A percentile compares a stretch with the other conserved stretches of the same genome.
phyloP scores from a whole-genome alignment of 768 basidiomycete species.

The Termitomyces sp. region DNA sequence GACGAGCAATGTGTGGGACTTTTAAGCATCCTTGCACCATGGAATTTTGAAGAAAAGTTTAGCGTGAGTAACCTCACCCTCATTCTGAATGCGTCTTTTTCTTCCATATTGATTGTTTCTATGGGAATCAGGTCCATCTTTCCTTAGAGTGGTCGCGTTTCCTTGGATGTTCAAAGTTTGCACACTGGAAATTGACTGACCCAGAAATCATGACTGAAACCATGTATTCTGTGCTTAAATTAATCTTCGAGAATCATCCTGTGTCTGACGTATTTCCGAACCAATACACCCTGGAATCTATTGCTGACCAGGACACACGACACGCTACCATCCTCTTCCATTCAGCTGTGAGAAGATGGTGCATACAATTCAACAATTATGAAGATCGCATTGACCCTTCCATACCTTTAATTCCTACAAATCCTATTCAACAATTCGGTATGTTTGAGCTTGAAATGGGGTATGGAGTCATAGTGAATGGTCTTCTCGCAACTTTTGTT shows the following conservation, averaged over 20 bases:
- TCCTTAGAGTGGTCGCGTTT: background rate
- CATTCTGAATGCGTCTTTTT: background rate
- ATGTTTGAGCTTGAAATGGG: background rate
- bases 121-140: background rate
- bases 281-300: background rate
- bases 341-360: background rate
- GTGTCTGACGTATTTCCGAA: background rate
- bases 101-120: too few species aligned
- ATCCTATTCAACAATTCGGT: background rate
- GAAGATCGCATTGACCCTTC: background rate
- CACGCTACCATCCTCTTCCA: background rate
- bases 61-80: background rate
- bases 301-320: background rate
- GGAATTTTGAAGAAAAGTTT: background rate
- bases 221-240: background rate
- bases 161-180: background rate
- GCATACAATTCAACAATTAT: background rate
- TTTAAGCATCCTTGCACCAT: background rate
- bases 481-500: background rate
- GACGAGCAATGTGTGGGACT: background rate
- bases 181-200: background rate
- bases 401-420: background rate
- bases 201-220: background rate
- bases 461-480: background rate
- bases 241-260: background rate